Evolutionary conservation across 2,329 filamentous ascomycete genomes (phyloP).

Genomic region (Aspergillus sp.): DNA sequence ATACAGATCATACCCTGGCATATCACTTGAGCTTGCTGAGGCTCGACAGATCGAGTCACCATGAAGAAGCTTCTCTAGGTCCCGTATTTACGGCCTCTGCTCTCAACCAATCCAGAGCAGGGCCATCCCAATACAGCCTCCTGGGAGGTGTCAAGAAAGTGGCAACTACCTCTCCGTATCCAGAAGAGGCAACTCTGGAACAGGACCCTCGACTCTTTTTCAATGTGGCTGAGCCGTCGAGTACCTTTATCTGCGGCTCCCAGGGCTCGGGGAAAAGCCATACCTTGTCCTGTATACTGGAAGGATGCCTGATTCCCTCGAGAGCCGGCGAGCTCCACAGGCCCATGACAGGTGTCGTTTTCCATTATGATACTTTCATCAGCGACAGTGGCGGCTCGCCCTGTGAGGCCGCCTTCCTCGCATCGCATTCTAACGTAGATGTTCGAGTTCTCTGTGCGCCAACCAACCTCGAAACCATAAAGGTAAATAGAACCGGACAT

Average conservation of each 20-base stretch:
- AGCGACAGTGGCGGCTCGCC: slow-evolving; percentile 51
- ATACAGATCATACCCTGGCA: too few species aligned
- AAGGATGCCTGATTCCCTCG: slow-evolving; percentile 56
- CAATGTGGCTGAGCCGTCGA: slow-evolving; percentile 18
- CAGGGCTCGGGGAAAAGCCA: slow-evolving; percentile 58
- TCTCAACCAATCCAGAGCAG: too few species aligned
- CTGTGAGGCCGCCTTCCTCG: slow-evolving; percentile 62
- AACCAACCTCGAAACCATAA: slow-evolving; percentile 45
- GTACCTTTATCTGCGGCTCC: slow-evolving; percentile 57
- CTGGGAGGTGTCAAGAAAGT: too few species aligned
- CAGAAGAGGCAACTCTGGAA: not conserved
- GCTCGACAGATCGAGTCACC: too few species aligned
- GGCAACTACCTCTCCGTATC: too few species aligned
- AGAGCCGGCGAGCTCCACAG: slow-evolving; percentile 35
- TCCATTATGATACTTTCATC: slow-evolving; percentile 63
- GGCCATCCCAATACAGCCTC: too few species aligned
- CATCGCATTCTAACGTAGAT: slow-evolving; percentile 42
- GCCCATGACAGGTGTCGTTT: slow-evolving; percentile 59
- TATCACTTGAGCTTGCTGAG: too few species aligned
- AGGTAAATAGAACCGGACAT: not conserved
- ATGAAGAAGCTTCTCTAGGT: too few species aligned
- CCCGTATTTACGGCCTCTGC: too few species aligned
- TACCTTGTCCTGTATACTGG: slow-evolving; percentile 36
- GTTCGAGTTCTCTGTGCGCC: slow-evolving; percentile 58
- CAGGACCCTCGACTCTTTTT: slow-evolving; percentile 17